A percentile compares a stretch with the other conserved stretches of the same genome.
Evolutionary conservation across 805 yeast species (phyloP).

Genomic region (Saccharomycopsis babjevae): DNA sequence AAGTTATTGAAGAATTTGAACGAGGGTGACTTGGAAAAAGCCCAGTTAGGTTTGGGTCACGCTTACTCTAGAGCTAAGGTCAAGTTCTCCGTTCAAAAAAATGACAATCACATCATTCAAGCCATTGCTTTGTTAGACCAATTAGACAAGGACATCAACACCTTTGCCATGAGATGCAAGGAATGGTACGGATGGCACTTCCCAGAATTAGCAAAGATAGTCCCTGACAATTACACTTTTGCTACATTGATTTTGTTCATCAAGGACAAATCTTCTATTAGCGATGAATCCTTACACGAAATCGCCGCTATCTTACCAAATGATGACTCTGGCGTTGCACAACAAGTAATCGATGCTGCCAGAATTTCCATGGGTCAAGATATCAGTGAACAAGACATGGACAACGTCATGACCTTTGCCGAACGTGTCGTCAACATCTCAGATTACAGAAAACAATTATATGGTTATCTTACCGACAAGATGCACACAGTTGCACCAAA

Average conservation of each 20-base stretch:
- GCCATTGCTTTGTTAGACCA: conserved; percentile 96
- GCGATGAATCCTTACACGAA: conserved; percentile 78
- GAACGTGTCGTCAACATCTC: conserved; percentile 85
- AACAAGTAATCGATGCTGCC: conserved; percentile 87
- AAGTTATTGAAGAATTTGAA: conserved; percentile 86
- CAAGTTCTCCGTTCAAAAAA: conserved; percentile 96
- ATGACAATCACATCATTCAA: conserved; percentile 98
- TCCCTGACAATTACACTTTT: conserved; percentile 77
- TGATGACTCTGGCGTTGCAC: conserved; percentile 88
- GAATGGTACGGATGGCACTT: conserved; percentile 99
- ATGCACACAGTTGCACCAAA: conserved; percentile 98
- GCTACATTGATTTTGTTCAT: conserved; percentile 77
- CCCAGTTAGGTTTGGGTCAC: conserved; percentile 97
- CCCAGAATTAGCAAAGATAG: conserved; percentile 91
- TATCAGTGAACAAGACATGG: conserved; percentile 89
- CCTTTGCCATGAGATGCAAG: conserved; percentile 93
- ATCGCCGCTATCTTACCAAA: conserved; percentile 73
- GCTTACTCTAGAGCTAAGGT: conserved; percentile 99
- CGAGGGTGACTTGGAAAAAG: conserved; percentile 93
- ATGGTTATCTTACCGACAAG: conserved; percentile 81
- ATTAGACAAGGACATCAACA: conserved; percentile 95
- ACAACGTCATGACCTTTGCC: conserved; percentile 83
- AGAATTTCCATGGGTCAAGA: conserved; percentile 99
- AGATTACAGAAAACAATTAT: conserved; percentile 80
- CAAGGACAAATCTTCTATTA: conserved; percentile 75